A percentile compares a stretch with the other conserved stretches of the same genome.
These are phyloP conservation scores for Mortierella sp. DNA, from an alignment of 371 early-diverging fungal species.

Conservation along the genomic window DNA sequence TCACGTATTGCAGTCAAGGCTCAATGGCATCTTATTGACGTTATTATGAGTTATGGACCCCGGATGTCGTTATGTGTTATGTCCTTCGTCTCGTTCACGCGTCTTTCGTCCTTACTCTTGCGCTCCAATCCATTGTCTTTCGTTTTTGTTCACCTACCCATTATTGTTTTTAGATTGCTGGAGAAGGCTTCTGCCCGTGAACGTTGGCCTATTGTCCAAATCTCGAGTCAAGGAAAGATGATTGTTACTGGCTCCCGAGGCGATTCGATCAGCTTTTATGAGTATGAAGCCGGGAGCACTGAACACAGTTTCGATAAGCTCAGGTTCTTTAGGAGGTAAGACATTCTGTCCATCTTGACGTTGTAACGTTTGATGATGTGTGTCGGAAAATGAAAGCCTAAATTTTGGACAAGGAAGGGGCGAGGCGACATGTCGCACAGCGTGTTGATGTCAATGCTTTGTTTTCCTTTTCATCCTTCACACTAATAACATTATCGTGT, in stretches of 20 bases:
- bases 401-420: not conserved
- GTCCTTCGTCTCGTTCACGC: not conserved
- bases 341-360: not conserved
- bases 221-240: constrained; percentile 35
- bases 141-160: not conserved
- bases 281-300: constrained; percentile 22
- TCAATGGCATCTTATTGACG: not conserved
- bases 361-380: not conserved
- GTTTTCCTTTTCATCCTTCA: not conserved
- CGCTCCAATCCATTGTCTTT: not conserved
- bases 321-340: constrained; percentile 44
- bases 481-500: not conserved
- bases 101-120: too few species aligned
- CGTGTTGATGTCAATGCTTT: not conserved
- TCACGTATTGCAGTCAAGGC: too few species aligned
- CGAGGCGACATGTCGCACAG: not conserved
- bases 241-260: constrained; percentile 52
- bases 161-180: constrained; percentile 23
- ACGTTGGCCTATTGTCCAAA: constrained; percentile 53
- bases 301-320: constrained; percentile 28
- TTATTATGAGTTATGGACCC: not conserved
- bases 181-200: constrained; percentile 44
- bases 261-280: constrained; percentile 46
- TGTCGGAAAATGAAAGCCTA: not conserved
- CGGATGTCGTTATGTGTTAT: not conserved